These are phyloP conservation scores for Aegilops sharonensis DNA, from an alignment of 176 grass and related monocot genomes.

Conservation along the genomic window DNA sequence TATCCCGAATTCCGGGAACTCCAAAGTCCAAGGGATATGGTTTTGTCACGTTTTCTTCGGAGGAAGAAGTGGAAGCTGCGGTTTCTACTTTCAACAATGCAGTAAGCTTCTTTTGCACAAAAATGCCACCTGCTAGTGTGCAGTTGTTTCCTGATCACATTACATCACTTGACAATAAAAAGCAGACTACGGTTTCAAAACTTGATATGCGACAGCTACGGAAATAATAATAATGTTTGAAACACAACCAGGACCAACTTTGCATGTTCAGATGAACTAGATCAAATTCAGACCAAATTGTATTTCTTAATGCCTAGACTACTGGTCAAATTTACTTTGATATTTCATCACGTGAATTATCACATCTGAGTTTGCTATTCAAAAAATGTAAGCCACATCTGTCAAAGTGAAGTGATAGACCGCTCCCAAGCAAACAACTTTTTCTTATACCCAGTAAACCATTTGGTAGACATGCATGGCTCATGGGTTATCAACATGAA, in stretches of 20 bases:
- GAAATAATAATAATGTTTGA: background rate
- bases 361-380: background rate
- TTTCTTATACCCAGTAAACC: background rate
- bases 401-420: background rate
- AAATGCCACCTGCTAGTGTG: background rate
- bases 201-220: background rate
- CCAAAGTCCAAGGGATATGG: slow-evolving; percentile 89
- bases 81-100: slow-evolving; percentile 78
- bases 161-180: background rate
- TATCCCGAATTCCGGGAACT: slow-evolving; percentile 69
- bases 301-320: background rate
- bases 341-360: background rate
- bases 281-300: background rate
- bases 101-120: slow-evolving; percentile 47
- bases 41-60: slow-evolving; percentile 86
- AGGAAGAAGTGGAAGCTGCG: slow-evolving; percentile 82
- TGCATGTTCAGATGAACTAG: background rate
- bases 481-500: background rate
- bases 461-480: background rate
- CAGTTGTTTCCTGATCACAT: background rate
- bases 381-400: background rate
- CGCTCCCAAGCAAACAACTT: background rate
- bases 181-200: background rate
- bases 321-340: background rate
- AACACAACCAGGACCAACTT: background rate